phyloP scores from a whole-genome alignment of 2,329 filamentous ascomycete species.

The Emericellopsis cladophorae region DNA sequence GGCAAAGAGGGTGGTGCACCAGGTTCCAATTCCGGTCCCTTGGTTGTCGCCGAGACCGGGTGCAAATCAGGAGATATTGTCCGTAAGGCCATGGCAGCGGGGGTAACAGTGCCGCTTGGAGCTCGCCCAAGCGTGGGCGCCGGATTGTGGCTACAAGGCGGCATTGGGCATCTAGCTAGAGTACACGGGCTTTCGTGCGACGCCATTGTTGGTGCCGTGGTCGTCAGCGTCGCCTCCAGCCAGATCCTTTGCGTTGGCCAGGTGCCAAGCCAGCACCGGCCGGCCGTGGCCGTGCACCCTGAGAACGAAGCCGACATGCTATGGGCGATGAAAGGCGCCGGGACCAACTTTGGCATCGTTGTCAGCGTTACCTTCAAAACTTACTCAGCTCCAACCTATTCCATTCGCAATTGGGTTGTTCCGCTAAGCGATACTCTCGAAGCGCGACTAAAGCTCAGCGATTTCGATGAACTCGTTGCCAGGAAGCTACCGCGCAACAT shows the following conservation, averaged over 20 bases:
- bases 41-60: conserved; percentile 40
- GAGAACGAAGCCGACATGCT: conserved; percentile 39
- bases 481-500: conserved; percentile 22
- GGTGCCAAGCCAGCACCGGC: conserved; percentile 37
- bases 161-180: conserved; percentile 47
- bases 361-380: conserved; percentile 38
- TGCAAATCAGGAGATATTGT: conserved; percentile 44
- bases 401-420: conserved; percentile 25
- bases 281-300: too few species aligned
- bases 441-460: conserved; percentile 18
- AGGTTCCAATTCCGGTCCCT: too few species aligned
- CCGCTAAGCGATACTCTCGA: conserved; percentile 15
- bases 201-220: conserved; percentile 43
- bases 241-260: conserved; percentile 34
- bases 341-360: conserved; percentile 46
- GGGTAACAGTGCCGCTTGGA: conserved; percentile 45
- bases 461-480: conserved; percentile 25
- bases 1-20: too few species aligned
- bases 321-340: conserved; percentile 46
- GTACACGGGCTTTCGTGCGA: conserved; percentile 46
- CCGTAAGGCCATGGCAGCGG: conserved; percentile 26
- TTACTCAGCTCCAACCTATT: conserved; percentile 25
- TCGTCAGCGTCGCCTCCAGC: conserved; percentile 37
- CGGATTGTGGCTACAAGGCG: conserved; percentile 52
- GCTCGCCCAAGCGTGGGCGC: conserved; percentile 50